Evolutionary conservation across 441 rosid species (phyloP).

Genomic region (Populus hybrid): DNA sequence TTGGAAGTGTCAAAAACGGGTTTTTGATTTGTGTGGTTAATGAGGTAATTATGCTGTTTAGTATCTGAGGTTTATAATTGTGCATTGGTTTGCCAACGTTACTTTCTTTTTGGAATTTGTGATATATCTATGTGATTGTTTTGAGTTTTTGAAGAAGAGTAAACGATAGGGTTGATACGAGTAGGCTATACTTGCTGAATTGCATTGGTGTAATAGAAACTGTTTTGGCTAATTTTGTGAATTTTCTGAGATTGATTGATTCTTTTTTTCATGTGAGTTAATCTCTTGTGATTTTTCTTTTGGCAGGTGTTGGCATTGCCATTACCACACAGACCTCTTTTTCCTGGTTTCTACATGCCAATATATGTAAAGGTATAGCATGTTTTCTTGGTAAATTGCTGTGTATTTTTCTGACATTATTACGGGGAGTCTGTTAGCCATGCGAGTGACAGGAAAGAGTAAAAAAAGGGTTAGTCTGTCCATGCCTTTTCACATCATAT

Average conservation of each 20-base stretch:
- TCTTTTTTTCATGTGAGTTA: background rate
- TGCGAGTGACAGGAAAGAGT: background rate
- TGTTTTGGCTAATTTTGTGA: background rate
- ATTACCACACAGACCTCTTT: slow-evolving; percentile 85
- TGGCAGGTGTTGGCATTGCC: slow-evolving; percentile 85
- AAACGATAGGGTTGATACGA: background rate
- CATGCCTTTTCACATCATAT: background rate
- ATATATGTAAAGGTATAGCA: slow-evolving; percentile 84
- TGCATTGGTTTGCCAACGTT: background rate
- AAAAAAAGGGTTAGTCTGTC: background rate
- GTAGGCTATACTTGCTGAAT: background rate
- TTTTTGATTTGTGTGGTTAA: too few relatives aligned
- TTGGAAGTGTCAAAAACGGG: too few relatives aligned
- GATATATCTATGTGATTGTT: background rate
- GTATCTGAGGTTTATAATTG: background rate
- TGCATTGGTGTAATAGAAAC: background rate
- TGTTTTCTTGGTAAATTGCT: background rate
- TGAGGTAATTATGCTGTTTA: too few relatives aligned
- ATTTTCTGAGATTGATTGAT: background rate
- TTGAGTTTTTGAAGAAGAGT: background rate
- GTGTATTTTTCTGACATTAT: background rate
- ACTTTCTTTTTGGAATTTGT: background rate
- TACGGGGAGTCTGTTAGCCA: background rate
- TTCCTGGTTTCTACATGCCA: slow-evolving; percentile 98
- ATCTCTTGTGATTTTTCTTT: slow-evolving; percentile 7